Percentiles rank a stretch among this genome's conserved stretches.
Evolutionary conservation across 495 filamentous ascomycete genomes (phyloP).

Genomic region (Penicillium ochrochloron): DNA sequence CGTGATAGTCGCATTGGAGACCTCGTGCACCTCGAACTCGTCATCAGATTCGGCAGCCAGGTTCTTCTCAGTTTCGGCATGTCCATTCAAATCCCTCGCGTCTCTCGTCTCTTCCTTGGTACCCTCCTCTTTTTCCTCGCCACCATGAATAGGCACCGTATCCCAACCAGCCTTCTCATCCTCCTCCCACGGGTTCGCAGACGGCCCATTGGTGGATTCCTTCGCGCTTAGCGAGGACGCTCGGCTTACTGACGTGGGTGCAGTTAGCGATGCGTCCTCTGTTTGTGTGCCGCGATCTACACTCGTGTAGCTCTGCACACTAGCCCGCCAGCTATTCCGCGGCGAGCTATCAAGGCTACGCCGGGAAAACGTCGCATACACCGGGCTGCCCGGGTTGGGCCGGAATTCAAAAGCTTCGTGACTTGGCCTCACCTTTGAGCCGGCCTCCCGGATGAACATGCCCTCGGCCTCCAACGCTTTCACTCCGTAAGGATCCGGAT

Average conservation of each 20-base stretch:
- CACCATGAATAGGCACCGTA: conserved; percentile 42
- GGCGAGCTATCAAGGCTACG: conserved; percentile 67
- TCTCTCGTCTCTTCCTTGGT: conserved; percentile 4
- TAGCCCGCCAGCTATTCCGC: conserved; percentile 66
- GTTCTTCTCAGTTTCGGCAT: conserved; percentile 26
- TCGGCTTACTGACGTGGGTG: conserved; percentile 44
- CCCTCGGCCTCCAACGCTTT: conserved; percentile 83
- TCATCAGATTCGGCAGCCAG: conserved; percentile 32
- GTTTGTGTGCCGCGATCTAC: conserved; percentile 64
- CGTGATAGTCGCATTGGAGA: conserved; percentile 48
- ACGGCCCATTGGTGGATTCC: conserved; percentile 47
- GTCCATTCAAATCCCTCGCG: background rate
- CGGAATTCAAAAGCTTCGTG: conserved; percentile 81
- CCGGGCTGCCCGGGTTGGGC: conserved; percentile 74
- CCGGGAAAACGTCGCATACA: conserved; percentile 69
- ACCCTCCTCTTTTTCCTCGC: conserved; percentile 3
- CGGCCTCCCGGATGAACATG: conserved; percentile 84
- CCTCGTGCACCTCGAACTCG: conserved; percentile 50
- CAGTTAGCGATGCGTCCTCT: conserved; percentile 56
- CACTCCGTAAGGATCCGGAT: conserved; percentile 89
- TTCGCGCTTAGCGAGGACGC: conserved; percentile 51
- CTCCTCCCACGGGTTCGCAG: conserved; percentile 32
- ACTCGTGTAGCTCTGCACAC: conserved; percentile 68
- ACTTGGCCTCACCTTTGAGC: conserved; percentile 66
- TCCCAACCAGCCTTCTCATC: conserved; percentile 38